Conservation (phyloP, 805 yeast genomes). For the Pichia phayaonensis region DNA sequence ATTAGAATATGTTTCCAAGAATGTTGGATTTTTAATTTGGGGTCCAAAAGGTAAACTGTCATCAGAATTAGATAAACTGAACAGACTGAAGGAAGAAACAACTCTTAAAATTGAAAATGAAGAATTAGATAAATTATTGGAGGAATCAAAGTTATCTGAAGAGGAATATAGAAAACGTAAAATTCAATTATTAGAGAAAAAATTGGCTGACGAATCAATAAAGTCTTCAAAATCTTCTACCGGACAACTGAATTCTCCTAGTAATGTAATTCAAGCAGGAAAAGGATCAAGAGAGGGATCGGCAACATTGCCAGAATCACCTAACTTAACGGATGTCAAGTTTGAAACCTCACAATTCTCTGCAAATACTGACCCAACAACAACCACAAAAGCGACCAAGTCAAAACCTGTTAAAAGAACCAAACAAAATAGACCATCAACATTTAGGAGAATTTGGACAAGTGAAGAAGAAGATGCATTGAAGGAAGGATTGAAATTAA, state of each 20-base stretch:
- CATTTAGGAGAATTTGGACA: constrained; percentile 71
- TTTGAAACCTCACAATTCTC: background rate
- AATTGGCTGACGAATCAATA: background rate
- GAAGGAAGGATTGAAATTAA: constrained; percentile 65
- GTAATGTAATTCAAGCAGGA: background rate
- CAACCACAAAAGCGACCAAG: background rate
- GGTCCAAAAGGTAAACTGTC: constrained; percentile 39
- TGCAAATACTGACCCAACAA: background rate
- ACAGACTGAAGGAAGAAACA: background rate
- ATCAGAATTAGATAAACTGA: constrained; percentile 16
- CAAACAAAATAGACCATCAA: constrained; percentile 23
- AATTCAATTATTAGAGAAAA: background rate
- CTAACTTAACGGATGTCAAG: background rate
- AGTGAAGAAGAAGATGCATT: constrained; percentile 82
- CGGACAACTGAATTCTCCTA: background rate
- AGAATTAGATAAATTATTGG: constrained; percentile 1
- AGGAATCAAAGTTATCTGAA: background rate
- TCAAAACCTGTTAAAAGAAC: constrained; percentile 9
- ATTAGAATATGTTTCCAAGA: constrained; percentile 68
- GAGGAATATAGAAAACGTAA: background rate
- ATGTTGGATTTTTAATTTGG: constrained; percentile 65
- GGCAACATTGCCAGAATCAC: background rate
- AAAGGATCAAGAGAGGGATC: background rate
- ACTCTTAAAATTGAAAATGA: constrained; percentile 7
- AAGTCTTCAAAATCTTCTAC: background rate